phyloP scores from a whole-genome alignment of 2,329 filamentous ascomycete genomes.

The Onygenales sp. region DNA sequence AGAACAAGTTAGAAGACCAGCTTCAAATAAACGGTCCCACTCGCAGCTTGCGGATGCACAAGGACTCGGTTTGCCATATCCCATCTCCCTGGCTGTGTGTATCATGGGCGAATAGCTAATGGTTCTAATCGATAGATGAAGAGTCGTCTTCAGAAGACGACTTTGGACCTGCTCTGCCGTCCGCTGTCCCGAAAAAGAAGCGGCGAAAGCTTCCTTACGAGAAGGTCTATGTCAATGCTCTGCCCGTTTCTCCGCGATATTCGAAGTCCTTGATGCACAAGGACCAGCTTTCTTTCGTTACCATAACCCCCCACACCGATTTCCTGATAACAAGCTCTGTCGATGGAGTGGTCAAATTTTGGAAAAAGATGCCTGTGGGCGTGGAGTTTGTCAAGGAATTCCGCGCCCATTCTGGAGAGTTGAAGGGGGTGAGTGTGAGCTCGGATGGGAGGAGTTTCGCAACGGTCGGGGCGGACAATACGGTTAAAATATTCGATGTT shows the following conservation, averaged over 20 bases:
- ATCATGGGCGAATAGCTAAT: neutral
- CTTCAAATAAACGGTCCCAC: slow-evolving; percentile 47
- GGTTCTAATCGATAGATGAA: slow-evolving; percentile 15
- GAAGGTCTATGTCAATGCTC: slow-evolving; percentile 84
- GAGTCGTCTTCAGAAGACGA: slow-evolving; percentile 78
- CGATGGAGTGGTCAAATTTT: slow-evolving; percentile 98
- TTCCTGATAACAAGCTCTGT: slow-evolving; percentile 90
- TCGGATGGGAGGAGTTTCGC: slow-evolving; percentile 89
- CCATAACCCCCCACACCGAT: slow-evolving; percentile 81
- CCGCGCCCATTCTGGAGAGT: slow-evolving; percentile 77
- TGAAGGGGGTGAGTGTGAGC: slow-evolving; percentile 74
- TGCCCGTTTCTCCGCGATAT: slow-evolving; percentile 73
- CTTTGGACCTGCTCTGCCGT: slow-evolving; percentile 84
- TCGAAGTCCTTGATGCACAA: slow-evolving; percentile 98
- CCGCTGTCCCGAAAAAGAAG: slow-evolving; percentile 79
- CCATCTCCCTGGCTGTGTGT: slow-evolving; percentile 25
- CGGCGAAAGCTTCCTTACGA: slow-evolving; percentile 84
- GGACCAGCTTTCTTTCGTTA: slow-evolving; percentile 81
- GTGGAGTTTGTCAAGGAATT: slow-evolving; percentile 99
- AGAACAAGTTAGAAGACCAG: slow-evolving; percentile 1
- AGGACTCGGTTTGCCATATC: slow-evolving; percentile 8
- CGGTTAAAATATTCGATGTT: slow-evolving; percentile 49
- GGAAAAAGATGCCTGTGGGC: slow-evolving; percentile 86
- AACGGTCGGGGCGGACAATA: slow-evolving; percentile 57
- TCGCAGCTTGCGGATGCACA: slow-evolving; percentile 41